Percentiles rank a stretch among this genome's conserved stretches.
Evolutionary conservation across 495 filamentous ascomycete species (phyloP).

Genomic region (Rhypophila decipiens): DNA sequence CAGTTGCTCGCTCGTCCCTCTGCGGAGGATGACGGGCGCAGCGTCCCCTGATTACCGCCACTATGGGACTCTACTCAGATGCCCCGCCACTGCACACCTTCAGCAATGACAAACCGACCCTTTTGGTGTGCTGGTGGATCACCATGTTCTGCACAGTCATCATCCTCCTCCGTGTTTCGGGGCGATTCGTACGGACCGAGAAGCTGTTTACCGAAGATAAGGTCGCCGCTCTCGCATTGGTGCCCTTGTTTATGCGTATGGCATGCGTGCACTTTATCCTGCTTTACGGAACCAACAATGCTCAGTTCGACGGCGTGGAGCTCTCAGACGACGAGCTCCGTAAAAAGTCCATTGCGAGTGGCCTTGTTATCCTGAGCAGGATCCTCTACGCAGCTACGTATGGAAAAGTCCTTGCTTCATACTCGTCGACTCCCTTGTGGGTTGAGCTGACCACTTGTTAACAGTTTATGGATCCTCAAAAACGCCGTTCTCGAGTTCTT

Average conservation of each 20-base stretch:
- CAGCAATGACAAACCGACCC: conserved; percentile 62
- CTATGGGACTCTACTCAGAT: conserved; percentile 48
- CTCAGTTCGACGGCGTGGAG: conserved; percentile 30
- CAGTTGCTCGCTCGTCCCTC: conserved; percentile 48
- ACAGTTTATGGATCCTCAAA: conserved; percentile 87
- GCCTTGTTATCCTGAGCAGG: conserved; percentile 57
- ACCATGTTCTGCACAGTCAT: conserved; percentile 74
- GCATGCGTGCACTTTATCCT: conserved; percentile 79
- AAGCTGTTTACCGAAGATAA: conserved; percentile 82
- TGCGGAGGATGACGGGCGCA: conserved; percentile 56
- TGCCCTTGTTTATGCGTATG: conserved; percentile 80
- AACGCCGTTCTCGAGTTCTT: conserved; percentile 87
- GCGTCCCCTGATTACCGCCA: conserved; percentile 20
- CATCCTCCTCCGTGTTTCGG: conserved; percentile 67
- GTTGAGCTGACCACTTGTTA: background rate
- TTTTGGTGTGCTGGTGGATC: conserved; percentile 93
- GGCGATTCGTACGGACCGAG: conserved; percentile 76
- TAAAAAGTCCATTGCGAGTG: conserved; percentile 53
- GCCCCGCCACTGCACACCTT: conserved; percentile 53
- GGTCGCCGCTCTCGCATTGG: conserved; percentile 69
- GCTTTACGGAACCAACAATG: conserved; percentile 84
- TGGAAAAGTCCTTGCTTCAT: conserved; percentile 21
- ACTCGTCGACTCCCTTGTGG: background rate
- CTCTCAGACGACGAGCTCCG: conserved; percentile 43
- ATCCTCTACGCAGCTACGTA: conserved; percentile 67